Base-by-base conservation (phyloP, 75 land plant species). In the Selaginella moellendorffii region DNA sequence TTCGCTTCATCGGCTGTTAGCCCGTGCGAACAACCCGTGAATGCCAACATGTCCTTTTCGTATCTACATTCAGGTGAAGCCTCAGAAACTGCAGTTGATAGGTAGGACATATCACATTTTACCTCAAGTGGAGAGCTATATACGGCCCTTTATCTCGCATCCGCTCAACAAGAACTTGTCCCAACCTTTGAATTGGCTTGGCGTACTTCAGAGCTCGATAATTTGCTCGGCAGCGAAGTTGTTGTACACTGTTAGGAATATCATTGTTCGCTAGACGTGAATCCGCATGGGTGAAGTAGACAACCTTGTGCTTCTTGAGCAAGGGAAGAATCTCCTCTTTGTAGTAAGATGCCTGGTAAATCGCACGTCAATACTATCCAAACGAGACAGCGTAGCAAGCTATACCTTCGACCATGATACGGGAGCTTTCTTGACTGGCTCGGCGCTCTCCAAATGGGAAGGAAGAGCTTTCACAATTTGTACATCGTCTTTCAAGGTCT, bases 11-110 rank as follows among this genome's bases (percentile, higher is more conserved):
- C 82, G 18, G 74, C 21, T 27, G 85, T 79, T 71, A 93, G 71
- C 54, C 76, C 87, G 69, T 88, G 90, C 27, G 77, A 66, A 64
- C 98, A 93, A 25, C 97, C 98, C 19, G 98, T 88, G 73, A 93
- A 89, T 27, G 98, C 83, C 65, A 93, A 77, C 98, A 93, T 93
- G 66, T 93, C 98, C 67, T 93, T 93, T 68, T 93, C 98, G 71
- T 85, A 93, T 54, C 73, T 71, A 65, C 63, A 36, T 27, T 0
- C 9, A 22, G 24, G 27, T 1, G 18, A 29, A 20, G 2, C 14
- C 46, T 36, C 46, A 26, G 25, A 28, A n/a, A 20, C 19, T 26
- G 19, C 30, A 31, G n/a, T 46, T 46, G 8, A 31, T 1, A 63
- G 28, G 36, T 28, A 69, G 30, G 28, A 2, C 21, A 28, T 36